Percentiles rank a stretch among this genome's conserved stretches.
Conservation (phyloP, 1,139 yeast genomes). For the Yamadazyma pseudoaaseri region DNA sequence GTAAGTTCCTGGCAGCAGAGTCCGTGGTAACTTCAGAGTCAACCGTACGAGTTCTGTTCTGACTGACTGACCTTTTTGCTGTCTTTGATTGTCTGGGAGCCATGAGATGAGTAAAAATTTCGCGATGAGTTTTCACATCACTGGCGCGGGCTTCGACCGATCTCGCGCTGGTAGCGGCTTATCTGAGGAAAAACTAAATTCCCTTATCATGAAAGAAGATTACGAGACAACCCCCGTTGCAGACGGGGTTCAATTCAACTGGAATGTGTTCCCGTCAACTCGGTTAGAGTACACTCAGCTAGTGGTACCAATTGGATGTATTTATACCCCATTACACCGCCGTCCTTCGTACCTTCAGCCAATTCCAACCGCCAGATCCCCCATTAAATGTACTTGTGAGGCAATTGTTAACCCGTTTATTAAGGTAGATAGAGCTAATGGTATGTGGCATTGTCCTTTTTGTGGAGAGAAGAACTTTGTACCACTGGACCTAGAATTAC, state of each 20-base stretch:
- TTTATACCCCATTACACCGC: conserved; percentile 28
- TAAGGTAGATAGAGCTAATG: conserved; percentile 28
- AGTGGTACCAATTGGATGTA: conserved; percentile 39
- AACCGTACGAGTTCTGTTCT: conserved; percentile 54
- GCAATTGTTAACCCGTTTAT: conserved; percentile 28
- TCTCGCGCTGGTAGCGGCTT: no score
- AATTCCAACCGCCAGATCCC: conserved; percentile 9
- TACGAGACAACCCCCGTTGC: conserved; percentile 5
- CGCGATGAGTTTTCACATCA: no score
- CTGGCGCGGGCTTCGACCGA: no score
- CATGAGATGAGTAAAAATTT: conserved; percentile 9
- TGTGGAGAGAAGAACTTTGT: conserved; percentile 27
- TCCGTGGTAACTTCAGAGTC: conserved; percentile 69
- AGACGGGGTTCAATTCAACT: conserved; percentile 38
- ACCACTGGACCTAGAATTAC: conserved; percentile 20
- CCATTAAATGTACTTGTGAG: conserved; percentile 29
- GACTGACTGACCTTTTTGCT: conserved; percentile 52
- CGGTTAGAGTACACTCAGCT: conserved; percentile 33
- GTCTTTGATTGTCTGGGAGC: conserved; percentile 62
- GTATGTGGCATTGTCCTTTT: conserved; percentile 44
- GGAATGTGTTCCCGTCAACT: conserved; percentile 53
- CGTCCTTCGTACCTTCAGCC: conserved; percentile 7
- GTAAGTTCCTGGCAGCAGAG: conserved; percentile 61
- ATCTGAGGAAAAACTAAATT: neutral
- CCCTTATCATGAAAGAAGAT: conserved; percentile 9